A percentile compares a stretch with the other conserved stretches of the same genome.
These are phyloP conservation scores for Arthrobotrys musiformis DNA, from an alignment of 2,329 filamentous ascomycete species.

Conservation along the genomic window DNA sequence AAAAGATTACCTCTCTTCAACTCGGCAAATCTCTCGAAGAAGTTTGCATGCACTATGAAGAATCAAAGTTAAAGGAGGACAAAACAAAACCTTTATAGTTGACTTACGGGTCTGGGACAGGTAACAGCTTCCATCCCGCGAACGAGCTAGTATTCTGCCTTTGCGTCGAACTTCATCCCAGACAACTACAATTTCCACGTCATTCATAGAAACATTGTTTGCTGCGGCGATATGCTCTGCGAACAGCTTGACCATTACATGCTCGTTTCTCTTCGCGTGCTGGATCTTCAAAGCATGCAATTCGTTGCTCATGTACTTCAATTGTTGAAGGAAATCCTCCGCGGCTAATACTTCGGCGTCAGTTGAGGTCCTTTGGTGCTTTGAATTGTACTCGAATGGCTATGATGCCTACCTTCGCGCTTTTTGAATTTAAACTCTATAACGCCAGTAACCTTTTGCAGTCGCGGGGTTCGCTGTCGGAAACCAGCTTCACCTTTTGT, in stretches of 20 bases:
- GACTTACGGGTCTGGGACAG: slow-evolving; percentile 48
- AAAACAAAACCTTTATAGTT: background rate
- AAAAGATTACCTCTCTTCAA: slow-evolving; percentile 49
- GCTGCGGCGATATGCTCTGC: slow-evolving; percentile 49
- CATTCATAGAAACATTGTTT: slow-evolving; percentile 40
- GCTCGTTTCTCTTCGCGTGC: slow-evolving; percentile 41
- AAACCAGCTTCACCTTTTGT: slow-evolving; percentile 37
- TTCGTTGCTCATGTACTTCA: slow-evolving; percentile 49
- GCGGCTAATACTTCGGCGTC: slow-evolving; percentile 17
- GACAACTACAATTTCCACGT: slow-evolving; percentile 48
- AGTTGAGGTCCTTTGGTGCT: background rate
- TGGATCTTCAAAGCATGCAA: slow-evolving; percentile 50
- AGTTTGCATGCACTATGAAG: slow-evolving; percentile 30
- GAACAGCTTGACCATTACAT: slow-evolving; percentile 54
- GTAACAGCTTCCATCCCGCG: slow-evolving; percentile 40
- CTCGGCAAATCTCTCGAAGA: slow-evolving; percentile 49
- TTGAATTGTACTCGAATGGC: background rate
- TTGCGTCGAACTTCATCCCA: slow-evolving; percentile 45
- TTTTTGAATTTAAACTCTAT: slow-evolving; percentile 46
- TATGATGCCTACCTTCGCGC: slow-evolving; percentile 3
- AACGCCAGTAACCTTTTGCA: slow-evolving; percentile 32
- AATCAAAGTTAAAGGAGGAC: background rate
- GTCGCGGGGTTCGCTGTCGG: background rate
- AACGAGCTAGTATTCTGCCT: slow-evolving; percentile 45
- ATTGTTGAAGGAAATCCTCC: slow-evolving; percentile 40